A percentile compares a stretch with the other conserved stretches of the same genome.
These are phyloP conservation scores for Phialemoniopsis sp. DNA, from an alignment of 2,329 filamentous ascomycete genomes.

Conservation along the genomic window DNA sequence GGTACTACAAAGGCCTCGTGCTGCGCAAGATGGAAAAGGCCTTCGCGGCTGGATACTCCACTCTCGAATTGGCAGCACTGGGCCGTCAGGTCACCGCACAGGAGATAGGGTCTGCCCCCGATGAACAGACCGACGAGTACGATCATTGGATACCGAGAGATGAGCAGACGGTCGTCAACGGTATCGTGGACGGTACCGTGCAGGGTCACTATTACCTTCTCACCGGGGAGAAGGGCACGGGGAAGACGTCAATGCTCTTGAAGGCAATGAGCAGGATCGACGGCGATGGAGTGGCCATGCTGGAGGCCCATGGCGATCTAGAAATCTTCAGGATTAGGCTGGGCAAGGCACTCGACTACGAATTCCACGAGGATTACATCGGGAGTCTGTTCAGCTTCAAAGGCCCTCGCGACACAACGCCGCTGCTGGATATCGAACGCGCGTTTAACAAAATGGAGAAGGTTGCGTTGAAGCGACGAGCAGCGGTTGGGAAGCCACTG, in stretches of 20 bases:
- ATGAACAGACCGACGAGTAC: constrained; percentile 14
- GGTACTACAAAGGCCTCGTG: constrained; percentile 62
- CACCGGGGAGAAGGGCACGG: constrained; percentile 67
- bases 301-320: constrained; percentile 66
- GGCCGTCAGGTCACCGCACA: constrained; percentile 26
- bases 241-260: constrained; percentile 68
- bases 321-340: constrained; percentile 71
- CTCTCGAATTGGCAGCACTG: constrained; percentile 53
- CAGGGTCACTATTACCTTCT: constrained; percentile 64
- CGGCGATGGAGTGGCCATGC: constrained; percentile 64
- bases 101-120: constrained; percentile 8
- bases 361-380: constrained; percentile 65
- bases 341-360: constrained; percentile 66
- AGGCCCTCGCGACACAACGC: constrained; percentile 64
- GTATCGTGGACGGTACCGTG: constrained; percentile 53
- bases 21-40: constrained; percentile 69
- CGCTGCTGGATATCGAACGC: constrained; percentile 66
- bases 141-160: constrained; percentile 52
- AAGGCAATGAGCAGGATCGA: constrained; percentile 66
- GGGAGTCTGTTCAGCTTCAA: constrained; percentile 68
- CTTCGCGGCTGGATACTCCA: constrained; percentile 64
- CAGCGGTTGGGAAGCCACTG: constrained; percentile 44
- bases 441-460: constrained; percentile 74
- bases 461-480: constrained; percentile 54
- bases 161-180: constrained; percentile 59